These are phyloP conservation scores for Athelia psychrophila DNA, from an alignment of 1,284 basidiomycete species.

Conservation along the genomic window DNA sequence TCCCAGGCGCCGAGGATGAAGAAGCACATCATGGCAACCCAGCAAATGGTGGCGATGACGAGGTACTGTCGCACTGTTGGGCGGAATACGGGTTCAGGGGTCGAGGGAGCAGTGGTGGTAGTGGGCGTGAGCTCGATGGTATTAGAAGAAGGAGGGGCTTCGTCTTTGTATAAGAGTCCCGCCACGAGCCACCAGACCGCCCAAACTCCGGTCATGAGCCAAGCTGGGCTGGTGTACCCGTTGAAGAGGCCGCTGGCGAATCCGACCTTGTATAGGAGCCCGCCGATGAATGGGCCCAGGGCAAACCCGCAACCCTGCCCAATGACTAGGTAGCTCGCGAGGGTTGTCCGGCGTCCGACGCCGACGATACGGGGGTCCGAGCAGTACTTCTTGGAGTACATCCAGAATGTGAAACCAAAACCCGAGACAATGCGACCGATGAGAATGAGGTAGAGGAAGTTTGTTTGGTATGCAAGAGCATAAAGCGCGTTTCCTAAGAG, in stretches of 20 bases:
- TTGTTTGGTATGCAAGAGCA: slow-evolving; percentile 41
- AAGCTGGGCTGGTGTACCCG: slow-evolving; percentile 65
- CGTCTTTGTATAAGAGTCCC: slow-evolving; percentile 48
- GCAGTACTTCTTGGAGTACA: slow-evolving; percentile 62
- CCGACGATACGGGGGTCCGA: slow-evolving; percentile 67
- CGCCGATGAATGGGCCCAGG: slow-evolving; percentile 64
- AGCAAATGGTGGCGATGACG: slow-evolving; percentile 65
- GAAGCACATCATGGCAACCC: slow-evolving; percentile 73
- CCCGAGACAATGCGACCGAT: slow-evolving; percentile 43
- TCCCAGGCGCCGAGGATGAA: slow-evolving; percentile 74
- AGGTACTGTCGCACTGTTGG: slow-evolving; percentile 31
- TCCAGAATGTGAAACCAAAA: slow-evolving; percentile 43
- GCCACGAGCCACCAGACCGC: slow-evolving; percentile 47
- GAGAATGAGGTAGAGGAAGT: slow-evolving; percentile 48
- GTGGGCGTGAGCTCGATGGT: slow-evolving; percentile 23
- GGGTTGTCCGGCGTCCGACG: slow-evolving; percentile 57
- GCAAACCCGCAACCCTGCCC: slow-evolving; percentile 65
- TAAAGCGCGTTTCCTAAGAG: slow-evolving; percentile 42
- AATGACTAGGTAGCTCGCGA: slow-evolving; percentile 62
- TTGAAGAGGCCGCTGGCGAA: slow-evolving; percentile 50
- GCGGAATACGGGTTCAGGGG: too few relatives aligned
- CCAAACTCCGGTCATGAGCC: slow-evolving; percentile 61
- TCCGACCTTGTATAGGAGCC: slow-evolving; percentile 57
- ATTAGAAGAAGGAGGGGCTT: too few relatives aligned
- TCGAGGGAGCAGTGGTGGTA: slow-evolving; percentile 2